phyloP scores from a whole-genome alignment of 768 basidiomycete species.

The Boletales sp. region DNA sequence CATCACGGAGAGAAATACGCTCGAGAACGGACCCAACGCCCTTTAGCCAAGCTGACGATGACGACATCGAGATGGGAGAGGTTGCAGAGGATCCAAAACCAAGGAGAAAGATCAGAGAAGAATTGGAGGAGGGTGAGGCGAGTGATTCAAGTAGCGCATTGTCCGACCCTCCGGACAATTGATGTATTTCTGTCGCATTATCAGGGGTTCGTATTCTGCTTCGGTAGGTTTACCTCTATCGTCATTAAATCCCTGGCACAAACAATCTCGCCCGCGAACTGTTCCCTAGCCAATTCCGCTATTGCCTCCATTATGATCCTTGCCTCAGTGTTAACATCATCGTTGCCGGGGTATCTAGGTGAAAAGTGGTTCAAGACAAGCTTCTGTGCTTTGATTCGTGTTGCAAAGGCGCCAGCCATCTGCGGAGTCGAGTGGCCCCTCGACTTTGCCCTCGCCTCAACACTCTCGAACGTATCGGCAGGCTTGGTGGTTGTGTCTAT shows the following conservation, averaged over 20 bases:
- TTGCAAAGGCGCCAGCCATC: conserved; percentile 83
- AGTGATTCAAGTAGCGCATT: conserved; percentile 76
- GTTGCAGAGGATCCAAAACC: conserved; percentile 62
- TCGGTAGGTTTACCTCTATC: conserved; percentile 48
- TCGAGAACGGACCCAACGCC: conserved; percentile 15
- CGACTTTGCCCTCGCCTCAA: conserved; percentile 62
- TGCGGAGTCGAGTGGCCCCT: conserved; percentile 91
- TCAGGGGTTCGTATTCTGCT: conserved; percentile 13
- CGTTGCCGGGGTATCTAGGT: conserved; percentile 69
- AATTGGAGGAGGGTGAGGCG: conserved; percentile 84
- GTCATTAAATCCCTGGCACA: conserved; percentile 79
- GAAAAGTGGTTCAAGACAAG: conserved; percentile 87
- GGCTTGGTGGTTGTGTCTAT: conserved; percentile 58
- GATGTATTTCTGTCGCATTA: conserved; percentile 10
- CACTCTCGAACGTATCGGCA: conserved; percentile 55
- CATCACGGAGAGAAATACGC: conserved; percentile 23
- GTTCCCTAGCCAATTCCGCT: conserved; percentile 46
- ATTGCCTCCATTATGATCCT: conserved; percentile 62
- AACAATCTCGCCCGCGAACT: conserved; percentile 53
- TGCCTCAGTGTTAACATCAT: conserved; percentile 47
- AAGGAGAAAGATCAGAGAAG: conserved; percentile 61
- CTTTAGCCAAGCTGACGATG: conserved; percentile 35
- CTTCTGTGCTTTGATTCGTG: conserved; percentile 52
- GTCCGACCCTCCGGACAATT: conserved; percentile 69
- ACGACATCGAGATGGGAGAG: conserved; percentile 93